Percentiles rank a stretch among this genome's conserved stretches.
phyloP scores from a whole-genome alignment of 441 rosid species.

The Pelargonium fulgidum region DNA sequence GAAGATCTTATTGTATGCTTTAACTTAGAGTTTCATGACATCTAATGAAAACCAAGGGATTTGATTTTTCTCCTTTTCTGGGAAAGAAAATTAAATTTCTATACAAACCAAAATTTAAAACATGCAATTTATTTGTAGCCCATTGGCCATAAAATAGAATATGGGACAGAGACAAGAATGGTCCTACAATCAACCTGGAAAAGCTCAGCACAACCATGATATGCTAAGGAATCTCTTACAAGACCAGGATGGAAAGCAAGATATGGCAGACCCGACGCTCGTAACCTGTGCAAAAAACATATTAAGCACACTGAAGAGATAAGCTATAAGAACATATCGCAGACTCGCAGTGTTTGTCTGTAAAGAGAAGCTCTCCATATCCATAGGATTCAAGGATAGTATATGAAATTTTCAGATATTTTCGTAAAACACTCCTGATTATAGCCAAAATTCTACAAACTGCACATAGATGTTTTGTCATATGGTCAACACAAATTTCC shows the following conservation, averaged over 20 bases:
- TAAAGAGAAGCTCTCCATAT: no score
- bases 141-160: not conserved
- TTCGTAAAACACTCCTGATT: not conserved
- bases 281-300: slow-evolving; percentile 12
- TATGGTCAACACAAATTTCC: not conserved
- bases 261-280: slow-evolving; percentile 18
- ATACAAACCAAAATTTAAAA: not conserved
- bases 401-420: no score
- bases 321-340: not conserved
- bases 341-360: no score
- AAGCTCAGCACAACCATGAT: slow-evolving; percentile 25
- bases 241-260: slow-evolving; percentile 22
- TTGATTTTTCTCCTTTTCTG: not conserved
- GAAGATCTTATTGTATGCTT: no score
- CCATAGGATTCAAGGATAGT: no score
- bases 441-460: not conserved
- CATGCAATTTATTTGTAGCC: no score
- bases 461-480: not conserved
- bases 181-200: slow-evolving; percentile 16
- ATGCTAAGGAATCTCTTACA: slow-evolving; percentile 20
- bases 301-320: not conserved
- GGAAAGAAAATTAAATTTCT: not conserved
- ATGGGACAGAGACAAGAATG: not conserved
- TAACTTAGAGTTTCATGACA: not conserved
- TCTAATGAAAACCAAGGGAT: not conserved